These are phyloP conservation scores for Syzygium syzygioides DNA, from an alignment of 441 rosid species.

Conservation along the genomic window DNA sequence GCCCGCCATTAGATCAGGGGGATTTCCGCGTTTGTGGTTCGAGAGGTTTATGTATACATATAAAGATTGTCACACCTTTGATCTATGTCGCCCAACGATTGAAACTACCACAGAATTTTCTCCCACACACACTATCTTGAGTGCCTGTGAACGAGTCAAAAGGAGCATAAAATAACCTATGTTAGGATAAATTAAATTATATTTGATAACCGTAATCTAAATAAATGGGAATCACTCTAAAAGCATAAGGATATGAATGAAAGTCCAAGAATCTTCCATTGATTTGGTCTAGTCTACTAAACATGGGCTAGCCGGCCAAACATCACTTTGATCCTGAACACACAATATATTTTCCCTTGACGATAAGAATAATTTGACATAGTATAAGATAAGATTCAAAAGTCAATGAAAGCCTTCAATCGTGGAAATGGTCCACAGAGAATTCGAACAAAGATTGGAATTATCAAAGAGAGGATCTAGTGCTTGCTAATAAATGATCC, in stretches of 20 bases:
- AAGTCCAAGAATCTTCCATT: neutral
- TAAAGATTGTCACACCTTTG: neutral
- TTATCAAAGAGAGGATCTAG: neutral
- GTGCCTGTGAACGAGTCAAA: neutral
- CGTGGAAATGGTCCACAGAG: neutral
- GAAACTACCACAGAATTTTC: neutral
- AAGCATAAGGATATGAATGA: neutral
- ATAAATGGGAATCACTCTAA: neutral
- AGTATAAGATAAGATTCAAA: neutral
- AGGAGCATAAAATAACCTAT: neutral
- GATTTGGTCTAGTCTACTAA: neutral
- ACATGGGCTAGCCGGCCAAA: neutral
- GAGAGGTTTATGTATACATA: neutral
- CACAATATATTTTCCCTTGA: neutral
- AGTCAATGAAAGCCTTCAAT: neutral
- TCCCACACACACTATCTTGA: neutral
- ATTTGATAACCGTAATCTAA: neutral
- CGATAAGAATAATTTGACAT: neutral
- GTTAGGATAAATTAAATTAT: neutral
- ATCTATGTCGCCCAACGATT: neutral
- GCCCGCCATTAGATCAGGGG: neutral
- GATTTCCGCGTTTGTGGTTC: neutral
- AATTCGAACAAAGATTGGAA: neutral
- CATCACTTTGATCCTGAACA: neutral
- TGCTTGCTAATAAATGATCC: neutral